Conservation (phyloP, 169 alveolate species). For the Eimeria sp. region DNA sequence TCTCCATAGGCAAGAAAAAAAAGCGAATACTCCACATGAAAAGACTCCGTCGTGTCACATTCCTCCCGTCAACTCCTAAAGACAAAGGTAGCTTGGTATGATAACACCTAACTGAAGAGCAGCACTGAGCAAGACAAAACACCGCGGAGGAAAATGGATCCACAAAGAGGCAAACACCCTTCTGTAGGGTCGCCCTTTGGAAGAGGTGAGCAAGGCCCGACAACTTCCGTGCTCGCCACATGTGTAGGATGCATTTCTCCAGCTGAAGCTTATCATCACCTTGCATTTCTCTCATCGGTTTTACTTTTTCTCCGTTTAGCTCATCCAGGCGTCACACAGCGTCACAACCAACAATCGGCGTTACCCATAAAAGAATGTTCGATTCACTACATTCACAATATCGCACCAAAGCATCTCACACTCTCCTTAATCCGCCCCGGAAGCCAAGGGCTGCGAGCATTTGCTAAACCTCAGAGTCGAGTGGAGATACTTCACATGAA, state of each 20-base stretch:
- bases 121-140: neutral
- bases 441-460: no score
- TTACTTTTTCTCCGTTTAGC: neutral
- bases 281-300: neutral
- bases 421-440: no score
- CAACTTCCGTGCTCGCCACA: neutral
- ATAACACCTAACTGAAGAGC: neutral
- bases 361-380: no score
- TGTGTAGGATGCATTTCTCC: neutral
- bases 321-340: neutral
- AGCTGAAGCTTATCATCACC: neutral
- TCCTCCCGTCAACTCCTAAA: neutral
- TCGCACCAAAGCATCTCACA: no score
- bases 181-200: neutral
- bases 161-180: neutral
- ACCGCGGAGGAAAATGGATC: neutral
- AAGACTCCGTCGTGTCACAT: neutral
- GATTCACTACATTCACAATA: no score
- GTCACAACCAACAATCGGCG: neutral
- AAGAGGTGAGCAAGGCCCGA: neutral
- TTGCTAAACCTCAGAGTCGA: neutral
- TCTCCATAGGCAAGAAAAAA: neutral
- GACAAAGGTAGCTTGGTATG: neutral
- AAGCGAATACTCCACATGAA: no score
- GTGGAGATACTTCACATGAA: neutral